phyloP scores from a whole-genome alignment of 1,284 basidiomycete genomes.

The Agroathelia rolfsii region DNA sequence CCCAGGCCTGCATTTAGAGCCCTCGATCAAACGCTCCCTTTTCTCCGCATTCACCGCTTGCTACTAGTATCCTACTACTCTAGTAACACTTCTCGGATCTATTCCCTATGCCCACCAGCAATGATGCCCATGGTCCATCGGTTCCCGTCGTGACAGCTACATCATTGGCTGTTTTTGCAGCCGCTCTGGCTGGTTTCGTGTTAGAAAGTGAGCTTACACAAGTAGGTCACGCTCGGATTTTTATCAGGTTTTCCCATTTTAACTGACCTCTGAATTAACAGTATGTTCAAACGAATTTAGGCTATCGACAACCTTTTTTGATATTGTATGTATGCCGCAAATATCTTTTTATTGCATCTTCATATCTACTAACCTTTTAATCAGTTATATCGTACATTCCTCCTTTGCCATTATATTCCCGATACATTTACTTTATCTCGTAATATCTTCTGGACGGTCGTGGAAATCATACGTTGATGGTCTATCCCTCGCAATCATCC shows the following conservation, averaged over 20 bases:
- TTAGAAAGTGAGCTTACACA: slow-evolving; percentile 62
- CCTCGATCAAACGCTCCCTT: too few species aligned
- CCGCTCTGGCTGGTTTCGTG: slow-evolving; percentile 59
- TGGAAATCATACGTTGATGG: slow-evolving; percentile 35
- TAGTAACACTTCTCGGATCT: too few species aligned
- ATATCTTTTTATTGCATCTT: slow-evolving; percentile 1
- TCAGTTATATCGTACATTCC: slow-evolving; percentile 72
- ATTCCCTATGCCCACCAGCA: too few species aligned
- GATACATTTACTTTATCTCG: slow-evolving; percentile 56
- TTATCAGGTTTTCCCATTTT: slow-evolving; percentile 5
- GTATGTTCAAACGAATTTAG: slow-evolving; percentile 67
- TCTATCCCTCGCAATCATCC: slow-evolving; percentile 39
- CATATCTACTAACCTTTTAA: slow-evolving; percentile 7
- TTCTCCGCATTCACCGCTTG: too few species aligned
- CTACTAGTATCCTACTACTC: too few species aligned
- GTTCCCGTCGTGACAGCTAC: too few species aligned
- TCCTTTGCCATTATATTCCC: slow-evolving; percentile 62
- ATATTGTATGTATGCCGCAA: slow-evolving; percentile 47
- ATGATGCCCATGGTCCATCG: too few species aligned
- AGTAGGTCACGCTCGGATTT: slow-evolving; percentile 27
- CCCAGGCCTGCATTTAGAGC: too few species aligned
- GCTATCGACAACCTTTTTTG: slow-evolving; percentile 69
- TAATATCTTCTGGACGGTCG: slow-evolving; percentile 34
- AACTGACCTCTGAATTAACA: slow-evolving; percentile 20
- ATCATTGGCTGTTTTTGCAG: slow-evolving; percentile 23